A percentile compares a stretch with the other conserved stretches of the same genome.
Evolutionary conservation across 805 yeast genomes (phyloP).

Genomic region (Candida namnaoensis): DNA sequence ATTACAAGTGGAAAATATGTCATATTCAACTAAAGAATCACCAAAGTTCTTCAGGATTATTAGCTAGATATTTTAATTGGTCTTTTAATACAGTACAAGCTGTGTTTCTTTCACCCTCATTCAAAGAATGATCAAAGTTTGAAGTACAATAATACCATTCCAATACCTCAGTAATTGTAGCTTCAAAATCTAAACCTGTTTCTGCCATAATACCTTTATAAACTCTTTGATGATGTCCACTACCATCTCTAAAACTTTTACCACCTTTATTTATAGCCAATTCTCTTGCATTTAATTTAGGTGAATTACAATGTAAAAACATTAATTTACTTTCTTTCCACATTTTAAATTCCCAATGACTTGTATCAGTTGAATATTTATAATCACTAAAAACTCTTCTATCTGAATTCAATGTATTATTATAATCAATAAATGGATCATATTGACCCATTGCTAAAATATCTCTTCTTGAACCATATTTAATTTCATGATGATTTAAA

Average conservation of each 20-base stretch:
- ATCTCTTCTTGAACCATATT: conserved; percentile 13
- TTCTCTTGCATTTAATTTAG: conserved; percentile 9
- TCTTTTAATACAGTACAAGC: too few species aligned
- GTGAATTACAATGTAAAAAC: conserved; percentile 11
- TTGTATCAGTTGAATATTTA: conserved; percentile 3
- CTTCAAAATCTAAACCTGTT: conserved; percentile 5
- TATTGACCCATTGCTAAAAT: conserved; percentile 26
- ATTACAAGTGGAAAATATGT: too few species aligned
- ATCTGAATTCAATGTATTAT: conserved; percentile 3
- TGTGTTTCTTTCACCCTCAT: too few species aligned
- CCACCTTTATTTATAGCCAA: conserved; percentile 1
- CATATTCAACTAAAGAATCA: too few species aligned
- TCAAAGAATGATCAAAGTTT: too few species aligned
- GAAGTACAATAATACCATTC: conserved; percentile 11
- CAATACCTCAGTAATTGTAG: conserved; percentile 2
- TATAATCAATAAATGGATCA: conserved; percentile 20
- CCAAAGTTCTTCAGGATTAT: too few species aligned
- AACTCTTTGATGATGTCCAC: conserved; percentile 5
- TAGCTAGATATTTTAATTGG: too few species aligned
- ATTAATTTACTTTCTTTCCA: conserved; percentile 6
- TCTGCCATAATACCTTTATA: conserved; percentile 4
- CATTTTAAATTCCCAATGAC: conserved; percentile 9
- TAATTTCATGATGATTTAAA: conserved; percentile 1
- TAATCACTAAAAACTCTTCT: background rate
- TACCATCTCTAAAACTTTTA: background rate